A percentile compares a stretch with the other conserved stretches of the same genome.
Conservation (phyloP, 768 basidiomycete species). For the Boletus sp. region DNA sequence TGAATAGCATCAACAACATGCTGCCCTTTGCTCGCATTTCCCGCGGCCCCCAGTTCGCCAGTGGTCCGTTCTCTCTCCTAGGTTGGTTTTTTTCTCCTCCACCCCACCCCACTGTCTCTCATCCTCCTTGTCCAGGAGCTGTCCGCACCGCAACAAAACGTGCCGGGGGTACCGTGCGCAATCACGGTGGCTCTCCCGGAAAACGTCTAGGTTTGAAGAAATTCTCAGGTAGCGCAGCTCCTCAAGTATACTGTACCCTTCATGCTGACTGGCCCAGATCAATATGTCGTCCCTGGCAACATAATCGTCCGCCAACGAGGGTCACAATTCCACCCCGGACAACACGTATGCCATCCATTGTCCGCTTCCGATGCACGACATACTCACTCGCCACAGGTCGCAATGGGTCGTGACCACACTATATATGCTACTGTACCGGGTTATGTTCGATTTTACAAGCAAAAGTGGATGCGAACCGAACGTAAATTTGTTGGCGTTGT, state of each 20-base stretch:
- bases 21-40: constrained; percentile 35
- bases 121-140: constrained; percentile 41
- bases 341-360: constrained; percentile 62
- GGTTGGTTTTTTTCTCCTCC: constrained; percentile 19
- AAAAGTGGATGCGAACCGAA: constrained; percentile 68
- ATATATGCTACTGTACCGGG: constrained; percentile 89
- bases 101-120: not conserved
- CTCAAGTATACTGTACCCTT: not conserved
- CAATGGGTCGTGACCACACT: constrained; percentile 92
- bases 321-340: constrained; percentile 88
- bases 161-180: constrained; percentile 91
- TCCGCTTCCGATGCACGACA: not conserved
- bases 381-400: constrained; percentile 53
- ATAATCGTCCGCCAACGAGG: constrained; percentile 96
- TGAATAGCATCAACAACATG: constrained; percentile 4
- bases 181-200: constrained; percentile 90
- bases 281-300: constrained; percentile 90
- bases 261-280: constrained; percentile 50
- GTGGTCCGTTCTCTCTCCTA: constrained; percentile 49
- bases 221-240: constrained; percentile 69
- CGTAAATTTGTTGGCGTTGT: constrained; percentile 85
- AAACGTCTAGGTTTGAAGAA: constrained; percentile 94
- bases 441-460: constrained; percentile 90
- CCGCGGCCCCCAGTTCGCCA: constrained; percentile 37
- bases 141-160: constrained; percentile 94